Conservation (phyloP, 2,329 filamentous ascomycete species). For the Talaromyces funiculosus region DNA sequence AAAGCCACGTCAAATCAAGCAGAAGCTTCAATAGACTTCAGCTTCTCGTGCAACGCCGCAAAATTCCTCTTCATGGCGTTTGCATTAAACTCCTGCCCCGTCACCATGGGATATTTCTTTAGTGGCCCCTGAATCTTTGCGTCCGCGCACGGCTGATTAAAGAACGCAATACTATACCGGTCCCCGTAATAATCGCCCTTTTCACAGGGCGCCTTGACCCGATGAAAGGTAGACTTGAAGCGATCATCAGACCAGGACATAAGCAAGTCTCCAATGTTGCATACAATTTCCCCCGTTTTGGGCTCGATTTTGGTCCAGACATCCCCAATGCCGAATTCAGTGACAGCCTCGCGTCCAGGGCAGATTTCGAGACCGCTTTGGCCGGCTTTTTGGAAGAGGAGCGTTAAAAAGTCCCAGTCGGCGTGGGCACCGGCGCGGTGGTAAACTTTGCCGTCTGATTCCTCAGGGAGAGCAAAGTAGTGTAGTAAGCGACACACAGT, state of each 20-base stretch:
- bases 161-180: slow-evolving; percentile 61
- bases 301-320: slow-evolving; percentile 60
- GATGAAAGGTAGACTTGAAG: slow-evolving; percentile 62
- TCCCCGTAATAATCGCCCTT: slow-evolving; percentile 52
- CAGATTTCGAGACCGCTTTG: slow-evolving; percentile 61
- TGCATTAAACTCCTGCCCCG: slow-evolving; percentile 55
- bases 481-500: slow-evolving; percentile 53
- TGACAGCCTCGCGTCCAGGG: slow-evolving; percentile 56
- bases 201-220: slow-evolving; percentile 57
- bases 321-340: slow-evolving; percentile 55
- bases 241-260: slow-evolving; percentile 64
- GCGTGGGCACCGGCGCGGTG: slow-evolving; percentile 59
- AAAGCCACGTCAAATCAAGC: background rate
- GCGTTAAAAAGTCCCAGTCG: slow-evolving; percentile 59
- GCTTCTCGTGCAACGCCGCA: slow-evolving; percentile 47
- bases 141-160: slow-evolving; percentile 59
- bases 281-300: slow-evolving; percentile 51
- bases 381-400: slow-evolving; percentile 57
- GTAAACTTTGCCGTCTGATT: slow-evolving; percentile 40
- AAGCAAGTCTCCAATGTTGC: slow-evolving; percentile 61
- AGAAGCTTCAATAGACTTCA: slow-evolving; percentile 23
- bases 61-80: slow-evolving; percentile 55
- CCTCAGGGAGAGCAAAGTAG: slow-evolving; percentile 46
- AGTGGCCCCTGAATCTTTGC: slow-evolving; percentile 54
- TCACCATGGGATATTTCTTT: slow-evolving; percentile 58